Base-by-base conservation (phyloP, 2,329 filamentous ascomycete genomes). In the Paracorniculantispora psalliotae region DNA sequence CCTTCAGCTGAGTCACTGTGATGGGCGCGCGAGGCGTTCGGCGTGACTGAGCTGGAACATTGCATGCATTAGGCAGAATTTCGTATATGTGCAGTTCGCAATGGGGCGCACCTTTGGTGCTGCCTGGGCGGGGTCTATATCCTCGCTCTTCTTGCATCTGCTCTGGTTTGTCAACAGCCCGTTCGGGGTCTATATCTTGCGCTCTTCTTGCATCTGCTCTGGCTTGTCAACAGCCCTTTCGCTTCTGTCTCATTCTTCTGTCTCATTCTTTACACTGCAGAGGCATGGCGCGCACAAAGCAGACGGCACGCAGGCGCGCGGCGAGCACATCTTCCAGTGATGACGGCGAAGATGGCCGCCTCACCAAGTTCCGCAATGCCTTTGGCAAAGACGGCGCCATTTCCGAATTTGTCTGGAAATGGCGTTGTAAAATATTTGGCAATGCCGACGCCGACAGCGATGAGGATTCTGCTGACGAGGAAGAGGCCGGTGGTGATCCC, bases 391-490 rank as follows among this genome's bases (percentile, higher is more conserved):
- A 47, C 30, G 57, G 58, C 12, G 43, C 39, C 6, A 51, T 72
- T 28, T 71, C 69, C 37, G 67, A 69, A 26, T 61, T 66, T 6
- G 60, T 66, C 26, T 69, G 69, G 69, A 71, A 69, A 61, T 68
- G 63, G 65, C 70, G 69, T 15, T 69, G 68, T 64, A 73, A 68
- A 60, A 26, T 72, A 15, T 51, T 69, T 26, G 64, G 62, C 10
- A 58, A 37, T n/a, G 43, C 43, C 33, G 44, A 56, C 43, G n/a
- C n/a, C 21, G 30, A 48, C 30, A 62, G 63, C 17, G 63, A 65
- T 7, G 63, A 59, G 5, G 62, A 65, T 30, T 55, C 56, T 33
- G 58, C 61, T 17, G 54, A 62, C 8, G 52, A 65, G 21, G 60
- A 56, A 19, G 56, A 59, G 44, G 50, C 72, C 26, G 72, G 71